phyloP scores from a whole-genome alignment of 2,329 filamentous ascomycete species.

The Phymatotrichopsis omnivora region DNA sequence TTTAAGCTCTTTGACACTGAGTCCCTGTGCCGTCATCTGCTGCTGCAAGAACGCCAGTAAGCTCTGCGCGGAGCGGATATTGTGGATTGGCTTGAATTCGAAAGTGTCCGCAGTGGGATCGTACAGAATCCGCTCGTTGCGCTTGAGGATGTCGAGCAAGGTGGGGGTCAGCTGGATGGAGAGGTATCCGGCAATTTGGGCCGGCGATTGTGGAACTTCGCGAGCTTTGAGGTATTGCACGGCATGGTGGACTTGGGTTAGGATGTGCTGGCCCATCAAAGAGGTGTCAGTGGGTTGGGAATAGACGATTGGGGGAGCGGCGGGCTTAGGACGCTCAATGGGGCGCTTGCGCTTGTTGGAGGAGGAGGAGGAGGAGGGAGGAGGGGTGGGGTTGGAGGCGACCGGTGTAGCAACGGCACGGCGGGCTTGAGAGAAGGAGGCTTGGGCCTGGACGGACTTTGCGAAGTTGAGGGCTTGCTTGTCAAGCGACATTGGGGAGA shows the following conservation, averaged over 20 bases:
- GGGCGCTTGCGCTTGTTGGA: slow-evolving; percentile 45
- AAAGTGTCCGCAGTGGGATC: slow-evolving; percentile 63
- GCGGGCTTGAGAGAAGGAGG: slow-evolving; percentile 11
- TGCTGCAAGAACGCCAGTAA: slow-evolving; percentile 71
- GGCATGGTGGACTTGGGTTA: slow-evolving; percentile 80
- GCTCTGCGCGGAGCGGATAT: slow-evolving; percentile 66
- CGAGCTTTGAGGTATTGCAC: slow-evolving; percentile 71
- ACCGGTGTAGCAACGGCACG: slow-evolving; percentile 10
- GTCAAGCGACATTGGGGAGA: slow-evolving; percentile 28
- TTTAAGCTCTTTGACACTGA: slow-evolving; percentile 82
- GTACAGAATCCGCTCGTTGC: slow-evolving; percentile 48
- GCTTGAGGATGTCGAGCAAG: slow-evolving; percentile 52
- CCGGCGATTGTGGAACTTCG: slow-evolving; percentile 39
- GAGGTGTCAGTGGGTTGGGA: slow-evolving; percentile 68
- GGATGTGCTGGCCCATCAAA: slow-evolving; percentile 61
- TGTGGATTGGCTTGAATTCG: slow-evolving; percentile 71
- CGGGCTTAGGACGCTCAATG: slow-evolving; percentile 34
- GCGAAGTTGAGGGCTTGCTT: slow-evolving; percentile 25
- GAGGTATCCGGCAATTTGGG: slow-evolving; percentile 56
- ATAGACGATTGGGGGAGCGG: slow-evolving; percentile 48
- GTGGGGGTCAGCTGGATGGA: slow-evolving; percentile 75
- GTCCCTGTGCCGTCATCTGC: slow-evolving; percentile 68
- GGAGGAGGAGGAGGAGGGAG: slow-evolving; percentile 2
- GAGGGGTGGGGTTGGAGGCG: neutral
- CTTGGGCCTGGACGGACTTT: slow-evolving; percentile 20